Base-by-base conservation (phyloP, 2,329 filamentous ascomycete species). In the Aspergillus costaricaensis region DNA sequence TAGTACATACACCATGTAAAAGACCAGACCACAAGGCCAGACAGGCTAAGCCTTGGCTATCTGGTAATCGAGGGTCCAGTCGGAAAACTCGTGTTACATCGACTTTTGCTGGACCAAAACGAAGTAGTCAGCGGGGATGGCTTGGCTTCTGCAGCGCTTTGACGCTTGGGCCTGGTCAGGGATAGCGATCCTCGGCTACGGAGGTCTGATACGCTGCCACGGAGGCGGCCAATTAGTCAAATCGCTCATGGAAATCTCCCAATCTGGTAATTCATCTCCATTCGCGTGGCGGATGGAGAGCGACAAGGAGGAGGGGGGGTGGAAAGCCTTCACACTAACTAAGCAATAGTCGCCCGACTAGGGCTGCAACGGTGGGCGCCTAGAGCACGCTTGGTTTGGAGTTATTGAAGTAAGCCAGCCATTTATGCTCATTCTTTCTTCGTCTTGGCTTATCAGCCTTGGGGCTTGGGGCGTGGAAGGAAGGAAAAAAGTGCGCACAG, bases 141-240 rank as follows among this genome's bases (percentile, higher is more conserved):
- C 62, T 66, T 67, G 65, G 65, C 65, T 66, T 66, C 62, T 66
- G 63, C 63, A 64, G 62, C 63, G 65, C 63, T 63, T 67, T 63
- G 65, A 67, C 63, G 32, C 51, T 58, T 52, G 55, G 55, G 49
- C 44, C 27, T 38, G 53, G 43, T 52, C 60, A 60, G 56, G 65
- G 57, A 60, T 63, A 61, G 36, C 52, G 51, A 62, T 65, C 49
- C 57, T 63, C 57, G 39, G 39, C 43, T 47, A 27, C 30, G 39
- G 39, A 10, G 21, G 25, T 39, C 36, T 43, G 36, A 51, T 32
- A 43, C 36, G 14, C 43, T 36, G 30, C 19, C 39, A 43, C 39
- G 25, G 27, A 43, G 39, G 23, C 25, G 38, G n/a, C 30, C 25
- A 30, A 44, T 55, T 44, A 55, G 36, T 55, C n/a, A 47, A 43